Evolutionary conservation across 345 rosid genomes (phyloP).

Genomic region (Abelmoschus esculentus): DNA sequence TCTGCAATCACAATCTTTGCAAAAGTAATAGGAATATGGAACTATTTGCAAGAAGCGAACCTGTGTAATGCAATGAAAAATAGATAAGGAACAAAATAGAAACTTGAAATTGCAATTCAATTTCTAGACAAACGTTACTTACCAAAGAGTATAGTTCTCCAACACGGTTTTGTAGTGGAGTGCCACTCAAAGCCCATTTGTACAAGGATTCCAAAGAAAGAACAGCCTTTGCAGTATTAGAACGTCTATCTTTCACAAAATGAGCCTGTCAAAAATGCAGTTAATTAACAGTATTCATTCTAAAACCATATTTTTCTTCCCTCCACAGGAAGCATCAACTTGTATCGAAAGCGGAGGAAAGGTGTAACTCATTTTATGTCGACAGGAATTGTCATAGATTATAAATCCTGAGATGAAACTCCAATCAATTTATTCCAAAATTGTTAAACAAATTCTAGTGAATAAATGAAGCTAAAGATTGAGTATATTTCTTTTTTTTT

Average conservation of each 20-base stretch:
- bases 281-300: neutral
- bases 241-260: slow-evolving; percentile 78
- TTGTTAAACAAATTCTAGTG: neutral
- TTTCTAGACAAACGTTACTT: slow-evolving; percentile 20
- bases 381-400: neutral
- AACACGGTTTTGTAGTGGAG: slow-evolving; percentile 97
- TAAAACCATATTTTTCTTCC: neutral
- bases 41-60: slow-evolving; percentile 78
- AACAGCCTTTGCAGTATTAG: slow-evolving; percentile 89
- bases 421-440: neutral
- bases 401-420: neutral
- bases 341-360: neutral
- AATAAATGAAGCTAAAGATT: neutral
- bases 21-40: slow-evolving; percentile 91
- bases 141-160: slow-evolving; percentile 98
- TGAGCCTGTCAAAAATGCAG: slow-evolving; percentile 50
- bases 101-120: slow-evolving; percentile 6
- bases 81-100: slow-evolving; percentile 15
- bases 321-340: neutral
- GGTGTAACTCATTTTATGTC: neutral
- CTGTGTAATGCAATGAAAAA: slow-evolving; percentile 32
- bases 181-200: slow-evolving; percentile 97
- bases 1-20: slow-evolving; percentile 90
- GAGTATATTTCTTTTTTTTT: neutral
- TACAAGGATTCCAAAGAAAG: slow-evolving; percentile 71